Evolutionary conservation across 306 rosid genomes (phyloP).

Genomic region (Aeschynomene evenia): DNA sequence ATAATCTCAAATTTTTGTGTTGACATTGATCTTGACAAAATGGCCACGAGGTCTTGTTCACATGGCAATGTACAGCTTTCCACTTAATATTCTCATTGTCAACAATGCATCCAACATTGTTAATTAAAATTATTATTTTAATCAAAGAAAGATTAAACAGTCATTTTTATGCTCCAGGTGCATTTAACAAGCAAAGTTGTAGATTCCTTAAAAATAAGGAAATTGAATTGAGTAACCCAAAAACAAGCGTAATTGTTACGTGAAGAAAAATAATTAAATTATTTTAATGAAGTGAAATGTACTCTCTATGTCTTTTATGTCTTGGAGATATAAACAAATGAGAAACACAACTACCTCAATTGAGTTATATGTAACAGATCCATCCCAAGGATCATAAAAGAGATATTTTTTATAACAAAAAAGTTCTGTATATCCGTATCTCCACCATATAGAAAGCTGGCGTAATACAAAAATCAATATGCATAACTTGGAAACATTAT

Average conservation of each 20-base stretch:
- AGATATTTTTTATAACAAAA: too few relatives aligned
- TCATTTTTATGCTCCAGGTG: neutral
- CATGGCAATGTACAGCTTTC: neutral
- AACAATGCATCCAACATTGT: neutral
- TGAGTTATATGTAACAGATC: too few relatives aligned
- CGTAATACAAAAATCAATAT: too few relatives aligned
- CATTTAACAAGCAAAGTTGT: neutral
- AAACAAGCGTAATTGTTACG: neutral
- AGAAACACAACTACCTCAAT: neutral
- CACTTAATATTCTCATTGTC: too few relatives aligned
- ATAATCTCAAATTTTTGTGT: conserved; percentile 1
- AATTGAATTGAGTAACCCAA: conserved; percentile 1
- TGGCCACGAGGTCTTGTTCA: conserved; percentile 18
- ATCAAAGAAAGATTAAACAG: neutral
- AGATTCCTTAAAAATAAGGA: neutral
- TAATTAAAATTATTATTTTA: neutral
- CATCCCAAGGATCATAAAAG: too few relatives aligned
- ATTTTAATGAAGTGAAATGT: neutral
- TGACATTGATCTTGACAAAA: conserved; percentile 9
- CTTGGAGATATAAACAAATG: neutral
- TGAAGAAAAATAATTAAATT: neutral
- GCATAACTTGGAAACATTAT: too few relatives aligned
- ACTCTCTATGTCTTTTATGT: neutral
- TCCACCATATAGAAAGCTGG: too few relatives aligned
- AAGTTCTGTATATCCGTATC: too few relatives aligned